Evolutionary conservation across 192 early-diverging fungal genomes (phyloP).

Genomic region (Coemansia sp.): DNA sequence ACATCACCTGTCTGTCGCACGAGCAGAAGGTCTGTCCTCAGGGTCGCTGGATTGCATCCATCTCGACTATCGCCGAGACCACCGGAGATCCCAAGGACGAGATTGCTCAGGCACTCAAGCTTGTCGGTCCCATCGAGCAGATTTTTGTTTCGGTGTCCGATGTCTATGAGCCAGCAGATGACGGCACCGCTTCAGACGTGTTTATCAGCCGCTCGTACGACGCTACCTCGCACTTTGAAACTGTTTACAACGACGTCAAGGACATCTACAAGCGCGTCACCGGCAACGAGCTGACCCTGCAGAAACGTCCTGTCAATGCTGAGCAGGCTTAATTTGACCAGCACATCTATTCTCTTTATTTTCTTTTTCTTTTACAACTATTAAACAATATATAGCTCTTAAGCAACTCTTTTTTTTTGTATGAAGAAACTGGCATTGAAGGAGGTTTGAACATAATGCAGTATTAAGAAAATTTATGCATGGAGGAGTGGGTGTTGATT

Average conservation of each 20-base stretch:
- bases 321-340: constrained; percentile 33
- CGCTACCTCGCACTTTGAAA: constrained; percentile 98
- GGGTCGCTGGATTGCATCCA: constrained; percentile 90
- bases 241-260: constrained; percentile 95
- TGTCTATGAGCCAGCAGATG: constrained; percentile 81
- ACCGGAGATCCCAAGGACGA: constrained; percentile 81
- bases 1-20: constrained; percentile 86
- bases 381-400: too few relatives aligned
- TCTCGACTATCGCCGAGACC: constrained; percentile 96
- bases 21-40: constrained; percentile 92
- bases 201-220: constrained; percentile 96
- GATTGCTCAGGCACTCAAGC: constrained; percentile 80
- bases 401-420: background rate
- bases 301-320: constrained; percentile 65
- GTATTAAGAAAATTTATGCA: too few relatives aligned
- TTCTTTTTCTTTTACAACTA: constrained; percentile 7
- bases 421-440: background rate
- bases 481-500: too few relatives aligned
- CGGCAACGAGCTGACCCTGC: constrained; percentile 71
- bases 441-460: too few relatives aligned
- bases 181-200: constrained; percentile 80
- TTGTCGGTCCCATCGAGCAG: constrained; percentile 88
- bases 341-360: background rate
- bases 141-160: constrained; percentile 88
- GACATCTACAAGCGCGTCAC: constrained; percentile 83